phyloP scores from a whole-genome alignment of 352 stramenopile species.

The Globisporangium carolinianum region DNA sequence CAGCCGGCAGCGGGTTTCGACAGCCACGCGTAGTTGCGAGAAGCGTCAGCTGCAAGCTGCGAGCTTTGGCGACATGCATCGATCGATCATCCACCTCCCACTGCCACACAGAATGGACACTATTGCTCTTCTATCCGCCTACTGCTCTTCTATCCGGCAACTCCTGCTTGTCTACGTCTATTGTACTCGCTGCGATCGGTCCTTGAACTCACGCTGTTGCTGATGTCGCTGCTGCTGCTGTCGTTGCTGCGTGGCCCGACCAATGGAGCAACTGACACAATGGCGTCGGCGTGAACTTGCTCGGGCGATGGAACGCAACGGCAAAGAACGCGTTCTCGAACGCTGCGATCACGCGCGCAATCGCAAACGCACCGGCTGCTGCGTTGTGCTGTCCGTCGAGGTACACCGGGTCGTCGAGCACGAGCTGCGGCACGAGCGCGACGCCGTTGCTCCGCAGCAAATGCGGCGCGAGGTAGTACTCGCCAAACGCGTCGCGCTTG shows the following conservation, averaged over 20 bases:
- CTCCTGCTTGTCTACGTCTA: neutral
- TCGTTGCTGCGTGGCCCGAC: slow-evolving; percentile 37
- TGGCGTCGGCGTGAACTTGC: slow-evolving; percentile 73
- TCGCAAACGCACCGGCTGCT: slow-evolving; percentile 64
- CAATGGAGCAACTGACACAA: slow-evolving; percentile 75
- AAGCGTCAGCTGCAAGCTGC: neutral
- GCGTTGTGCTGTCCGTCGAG: slow-evolving; percentile 73
- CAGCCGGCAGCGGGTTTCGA: slow-evolving; percentile 2
- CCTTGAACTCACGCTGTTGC: too few relatives aligned
- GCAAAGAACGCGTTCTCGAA: slow-evolving; percentile 81
- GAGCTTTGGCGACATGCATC: neutral
- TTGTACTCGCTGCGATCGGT: neutral
- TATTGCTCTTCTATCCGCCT: neutral
- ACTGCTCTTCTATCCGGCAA: neutral
- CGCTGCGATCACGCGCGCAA: slow-evolving; percentile 70
- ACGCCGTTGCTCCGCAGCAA: slow-evolving; percentile 30
- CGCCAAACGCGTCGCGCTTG: slow-evolving; percentile 67
- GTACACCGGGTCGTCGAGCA: slow-evolving; percentile 81
- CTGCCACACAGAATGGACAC: neutral
- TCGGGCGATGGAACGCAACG: slow-evolving; percentile 63
- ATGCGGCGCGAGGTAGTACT: slow-evolving; percentile 57
- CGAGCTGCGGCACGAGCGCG: slow-evolving; percentile 62
- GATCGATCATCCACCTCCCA: neutral
- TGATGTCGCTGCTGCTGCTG: slow-evolving; percentile 1
- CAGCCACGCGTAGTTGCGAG: slow-evolving; percentile 3